A percentile compares a stretch with the other conserved stretches of the same genome.
Evolutionary conservation across 768 basidiomycete genomes (phyloP).

Genomic region (Cantharellus cinnabarinus): DNA sequence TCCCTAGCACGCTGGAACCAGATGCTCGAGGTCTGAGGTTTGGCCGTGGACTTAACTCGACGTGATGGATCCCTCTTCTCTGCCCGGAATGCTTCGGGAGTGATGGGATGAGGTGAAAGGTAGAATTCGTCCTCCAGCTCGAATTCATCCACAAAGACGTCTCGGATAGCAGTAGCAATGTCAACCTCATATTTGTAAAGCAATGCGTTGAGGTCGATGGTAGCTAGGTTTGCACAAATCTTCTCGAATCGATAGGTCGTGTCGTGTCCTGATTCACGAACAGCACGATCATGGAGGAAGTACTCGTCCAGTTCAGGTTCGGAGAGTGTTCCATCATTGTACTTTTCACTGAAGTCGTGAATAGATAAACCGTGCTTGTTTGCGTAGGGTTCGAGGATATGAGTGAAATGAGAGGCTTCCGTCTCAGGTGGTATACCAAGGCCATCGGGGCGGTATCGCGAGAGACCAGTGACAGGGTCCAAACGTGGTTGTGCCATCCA

Average conservation of each 20-base stretch:
- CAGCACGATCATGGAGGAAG: constrained; percentile 90
- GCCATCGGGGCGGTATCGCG: constrained; percentile 84
- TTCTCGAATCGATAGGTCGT: constrained; percentile 96
- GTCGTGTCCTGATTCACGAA: constrained; percentile 91
- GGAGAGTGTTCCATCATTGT: constrained; percentile 63
- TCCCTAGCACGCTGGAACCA: constrained; percentile 85
- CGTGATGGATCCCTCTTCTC: constrained; percentile 13
- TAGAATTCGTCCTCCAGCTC: constrained; percentile 85
- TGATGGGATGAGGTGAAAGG: constrained; percentile 80
- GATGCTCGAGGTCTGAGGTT: constrained; percentile 58
- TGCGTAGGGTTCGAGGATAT: constrained; percentile 89
- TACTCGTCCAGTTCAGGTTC: constrained; percentile 90
- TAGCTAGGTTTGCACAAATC: constrained; percentile 89
- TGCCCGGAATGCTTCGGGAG: constrained; percentile 44
- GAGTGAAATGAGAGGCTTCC: constrained; percentile 94
- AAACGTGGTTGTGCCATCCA: constrained; percentile 93
- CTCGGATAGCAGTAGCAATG: constrained; percentile 92
- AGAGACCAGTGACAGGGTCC: constrained; percentile 85
- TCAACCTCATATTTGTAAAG: constrained; percentile 98
- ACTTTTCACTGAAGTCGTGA: constrained; percentile 90
- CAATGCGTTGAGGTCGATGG: constrained; percentile 86
- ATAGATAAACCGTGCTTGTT: constrained; percentile 80
- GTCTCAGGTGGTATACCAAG: constrained; percentile 96
- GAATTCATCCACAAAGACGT: constrained; percentile 83
- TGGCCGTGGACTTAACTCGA: constrained; percentile 36